Base-by-base conservation (phyloP, 2,329 filamentous ascomycete species). In the Epichloe amarillans region DNA sequence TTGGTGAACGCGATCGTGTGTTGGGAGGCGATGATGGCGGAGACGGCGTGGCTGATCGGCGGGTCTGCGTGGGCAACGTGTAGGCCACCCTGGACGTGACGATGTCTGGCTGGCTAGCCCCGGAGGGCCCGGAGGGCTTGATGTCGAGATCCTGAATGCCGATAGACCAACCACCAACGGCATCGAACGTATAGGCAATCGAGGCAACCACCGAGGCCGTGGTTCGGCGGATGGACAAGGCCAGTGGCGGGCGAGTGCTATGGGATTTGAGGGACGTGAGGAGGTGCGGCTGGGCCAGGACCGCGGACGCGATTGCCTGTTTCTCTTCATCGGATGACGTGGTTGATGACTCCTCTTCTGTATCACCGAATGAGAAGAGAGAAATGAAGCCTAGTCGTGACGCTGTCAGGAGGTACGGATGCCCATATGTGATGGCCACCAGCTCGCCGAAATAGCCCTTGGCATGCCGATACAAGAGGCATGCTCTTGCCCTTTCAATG, bases 71-170 rank as follows among this genome's bases (percentile, higher is more conserved):
- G 2, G 68, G 66, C 3, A 65, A 54, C 14, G 67, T 68, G 46
- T 62, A 66, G 8, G 67, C 66, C 8, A 69, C 58, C 41, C 66
- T 62, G 3, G 67, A 69, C 3, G 61, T 62, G 41, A 68, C 54
- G n/a, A 62, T 59, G 17, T 67, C 64, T 26, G 58, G 59, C 4
- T 50, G 45, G 4, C 56, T 54, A 5, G 5, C 49, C n/a, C 63
- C 64, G 1, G 63, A 58, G 5, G 63, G 60, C n/a, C 63, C 64
- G 1, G 63, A 58, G 5, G 63, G 60, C 1, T 61, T 66, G 42
- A 95, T 75, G 52, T 84, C 82, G 42, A 96, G 71, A 64, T 96
- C 91, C 64, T 97, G 91, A n/a, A 97, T 79, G 2, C 89, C 90
- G 15, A 95, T 77, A 7, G 86, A 89, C 87, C 90, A 96, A 30